phyloP scores from a whole-genome alignment of 768 basidiomycete genomes.

The Exidia glandulosa region DNA sequence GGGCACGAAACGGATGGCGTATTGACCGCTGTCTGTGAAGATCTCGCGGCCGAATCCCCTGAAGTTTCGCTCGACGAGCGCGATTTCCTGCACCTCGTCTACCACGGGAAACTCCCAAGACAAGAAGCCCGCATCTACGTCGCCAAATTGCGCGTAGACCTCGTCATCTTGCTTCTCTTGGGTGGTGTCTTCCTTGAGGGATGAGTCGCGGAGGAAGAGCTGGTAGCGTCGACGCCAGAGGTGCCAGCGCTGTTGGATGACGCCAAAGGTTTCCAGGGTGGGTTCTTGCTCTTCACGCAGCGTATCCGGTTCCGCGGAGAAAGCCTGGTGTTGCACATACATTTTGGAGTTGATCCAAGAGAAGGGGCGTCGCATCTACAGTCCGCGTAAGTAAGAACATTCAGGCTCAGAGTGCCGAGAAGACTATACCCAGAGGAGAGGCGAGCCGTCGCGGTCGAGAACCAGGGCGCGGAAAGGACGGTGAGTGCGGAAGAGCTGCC shows the following conservation, averaged over 20 bases:
- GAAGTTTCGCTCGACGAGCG: constrained; percentile 59
- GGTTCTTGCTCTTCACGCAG: constrained; percentile 42
- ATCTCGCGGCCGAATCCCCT: constrained; percentile 76
- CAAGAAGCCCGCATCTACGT: constrained; percentile 59
- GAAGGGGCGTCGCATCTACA: constrained; percentile 69
- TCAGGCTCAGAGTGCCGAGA: background rate
- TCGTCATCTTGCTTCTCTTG: constrained; percentile 27
- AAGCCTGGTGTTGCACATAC: constrained; percentile 49
- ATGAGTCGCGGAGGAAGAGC: constrained; percentile 5
- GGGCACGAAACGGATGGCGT: constrained; percentile 49
- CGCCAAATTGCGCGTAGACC: constrained; percentile 55
- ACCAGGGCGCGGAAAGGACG: constrained; percentile 71
- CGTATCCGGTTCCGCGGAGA: constrained; percentile 10
- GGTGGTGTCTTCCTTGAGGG: constrained; percentile 23
- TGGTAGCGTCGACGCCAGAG: constrained; percentile 40
- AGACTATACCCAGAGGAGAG: constrained; percentile 53
- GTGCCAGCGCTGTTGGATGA: constrained; percentile 76
- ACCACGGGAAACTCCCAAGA: constrained; percentile 68
- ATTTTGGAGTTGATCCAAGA: constrained; percentile 83
- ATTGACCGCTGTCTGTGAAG: constrained; percentile 69
- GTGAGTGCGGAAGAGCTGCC: constrained; percentile 71
- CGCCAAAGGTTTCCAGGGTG: constrained; percentile 53
- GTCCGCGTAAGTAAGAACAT: background rate
- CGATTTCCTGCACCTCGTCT: constrained; percentile 48
- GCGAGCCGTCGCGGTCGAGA: constrained; percentile 59